Percentiles rank a stretch among this genome's conserved stretches.
These are phyloP conservation scores for Cryptococcus sp. DNA, from an alignment of 1,284 basidiomycete species.

Conservation along the genomic window DNA sequence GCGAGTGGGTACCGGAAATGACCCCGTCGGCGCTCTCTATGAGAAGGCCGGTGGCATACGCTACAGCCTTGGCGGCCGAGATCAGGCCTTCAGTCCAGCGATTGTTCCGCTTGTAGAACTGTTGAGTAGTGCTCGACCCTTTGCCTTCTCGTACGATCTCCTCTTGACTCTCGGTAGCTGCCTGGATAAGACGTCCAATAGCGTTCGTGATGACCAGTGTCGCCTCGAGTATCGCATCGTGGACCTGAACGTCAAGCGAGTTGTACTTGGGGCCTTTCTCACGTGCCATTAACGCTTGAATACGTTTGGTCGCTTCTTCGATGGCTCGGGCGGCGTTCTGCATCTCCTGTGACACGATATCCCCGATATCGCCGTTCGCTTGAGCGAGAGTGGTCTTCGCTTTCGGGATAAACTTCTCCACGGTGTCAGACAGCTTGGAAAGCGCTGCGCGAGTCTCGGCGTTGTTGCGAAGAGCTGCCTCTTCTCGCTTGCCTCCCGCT, in stretches of 20 bases:
- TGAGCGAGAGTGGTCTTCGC: conserved; percentile 72
- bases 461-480: conserved; percentile 88
- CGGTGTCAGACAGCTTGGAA: conserved; percentile 78
- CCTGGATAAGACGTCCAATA: conserved; percentile 90
- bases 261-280: conserved; percentile 80
- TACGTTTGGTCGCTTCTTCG: conserved; percentile 83
- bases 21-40: conserved; percentile 99
- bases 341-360: conserved; percentile 98
- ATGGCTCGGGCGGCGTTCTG: conserved; percentile 88
- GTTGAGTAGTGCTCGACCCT: conserved; percentile 85
- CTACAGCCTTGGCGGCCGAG: conserved; percentile 95
- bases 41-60: conserved; percentile 93
- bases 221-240: conserved; percentile 93
- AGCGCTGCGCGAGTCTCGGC: conserved; percentile 80
- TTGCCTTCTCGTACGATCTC: conserved; percentile 96
- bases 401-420: conserved; percentile 86
- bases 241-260: conserved; percentile 91
- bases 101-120: conserved; percentile 99
- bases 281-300: conserved; percentile 86
- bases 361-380: conserved; percentile 90
- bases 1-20: conserved; percentile 89
- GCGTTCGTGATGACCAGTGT: conserved; percentile 93
- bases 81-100: conserved; percentile 99
- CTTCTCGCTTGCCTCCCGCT: conserved; percentile 72
- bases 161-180: conserved; percentile 95